Percentiles rank a stretch among this genome's conserved stretches.
phyloP scores from a whole-genome alignment of 441 rosid species.

The Syzygium malaccense region DNA sequence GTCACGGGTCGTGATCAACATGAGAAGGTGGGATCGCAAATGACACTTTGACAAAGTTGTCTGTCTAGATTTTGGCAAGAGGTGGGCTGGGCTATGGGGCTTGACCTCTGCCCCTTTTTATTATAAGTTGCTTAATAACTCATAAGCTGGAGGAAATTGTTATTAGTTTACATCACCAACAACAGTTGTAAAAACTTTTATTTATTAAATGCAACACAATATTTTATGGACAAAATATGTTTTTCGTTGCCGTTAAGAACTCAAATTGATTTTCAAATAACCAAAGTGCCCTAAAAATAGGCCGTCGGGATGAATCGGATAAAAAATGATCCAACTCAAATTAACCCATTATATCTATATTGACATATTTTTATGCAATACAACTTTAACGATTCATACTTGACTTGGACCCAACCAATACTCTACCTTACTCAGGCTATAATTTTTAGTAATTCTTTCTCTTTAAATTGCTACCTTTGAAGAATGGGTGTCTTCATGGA shows the following conservation, averaged over 20 bases:
- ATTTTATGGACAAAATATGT: not conserved
- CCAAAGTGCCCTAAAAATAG: not conserved
- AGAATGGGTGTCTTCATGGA: not conserved
- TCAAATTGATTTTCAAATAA: not conserved
- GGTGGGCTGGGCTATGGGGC: not conserved
- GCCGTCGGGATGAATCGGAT: too few relatives aligned
- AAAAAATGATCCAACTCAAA: not conserved
- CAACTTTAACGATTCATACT: not conserved
- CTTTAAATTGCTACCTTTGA: not conserved
- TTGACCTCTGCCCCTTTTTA: not conserved
- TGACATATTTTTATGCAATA: not conserved
- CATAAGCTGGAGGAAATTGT: not conserved
- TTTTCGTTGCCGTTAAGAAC: not conserved
- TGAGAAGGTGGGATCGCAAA: not conserved
- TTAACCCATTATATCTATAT: not conserved
- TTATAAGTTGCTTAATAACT: not conserved
- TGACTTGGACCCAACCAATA: too few relatives aligned
- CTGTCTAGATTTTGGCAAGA: not conserved
- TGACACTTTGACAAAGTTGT: not conserved
- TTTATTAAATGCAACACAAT: not conserved
- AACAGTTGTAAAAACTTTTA: not conserved
- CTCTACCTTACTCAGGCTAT: too few relatives aligned
- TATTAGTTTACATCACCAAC: not conserved
- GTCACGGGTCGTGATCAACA: not conserved
- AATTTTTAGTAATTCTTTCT: not conserved